Percentiles rank a stretch among this genome's conserved stretches.
These are phyloP conservation scores for Solanum chilense DNA, from an alignment of 257 asterid species.

Conservation along the genomic window DNA sequence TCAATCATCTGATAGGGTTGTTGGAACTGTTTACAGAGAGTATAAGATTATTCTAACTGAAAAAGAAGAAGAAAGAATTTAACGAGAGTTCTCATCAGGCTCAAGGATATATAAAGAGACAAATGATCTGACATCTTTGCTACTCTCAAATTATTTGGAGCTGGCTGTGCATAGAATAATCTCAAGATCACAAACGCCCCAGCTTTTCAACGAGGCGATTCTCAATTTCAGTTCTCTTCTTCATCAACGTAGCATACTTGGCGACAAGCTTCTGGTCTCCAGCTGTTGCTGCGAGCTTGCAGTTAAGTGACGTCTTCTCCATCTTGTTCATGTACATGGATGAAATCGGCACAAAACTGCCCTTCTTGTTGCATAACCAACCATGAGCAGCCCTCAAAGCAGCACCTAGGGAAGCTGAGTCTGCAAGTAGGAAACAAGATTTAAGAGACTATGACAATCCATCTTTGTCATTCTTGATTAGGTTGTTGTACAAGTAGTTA, in stretches of 20 bases:
- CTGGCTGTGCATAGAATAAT: not conserved
- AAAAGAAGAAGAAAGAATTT: not conserved
- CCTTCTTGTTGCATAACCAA: conserved; percentile 75
- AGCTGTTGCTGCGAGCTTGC: conserved; percentile 51
- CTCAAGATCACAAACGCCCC: conserved; percentile 35
- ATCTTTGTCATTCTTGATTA: not conserved
- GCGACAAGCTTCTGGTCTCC: conserved; percentile 44
- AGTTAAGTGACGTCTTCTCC: conserved; percentile 59
- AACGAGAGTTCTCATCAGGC: not conserved
- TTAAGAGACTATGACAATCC: not conserved
- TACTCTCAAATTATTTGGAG: not conserved
- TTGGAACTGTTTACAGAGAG: not conserved
- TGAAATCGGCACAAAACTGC: conserved; percentile 46
- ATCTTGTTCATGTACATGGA: conserved; percentile 51
- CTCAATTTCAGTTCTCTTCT: conserved; percentile 72
- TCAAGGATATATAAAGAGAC: not conserved
- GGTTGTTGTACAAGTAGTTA: not conserved
- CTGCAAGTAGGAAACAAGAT: conserved; percentile 17
- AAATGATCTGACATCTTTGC: not conserved
- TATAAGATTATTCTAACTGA: not conserved
- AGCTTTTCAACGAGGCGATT: conserved; percentile 49
- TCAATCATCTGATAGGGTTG: not conserved
- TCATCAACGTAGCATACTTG: conserved; percentile 61
- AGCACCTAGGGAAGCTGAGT: conserved; percentile 90
- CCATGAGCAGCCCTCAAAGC: conserved; percentile 96